phyloP scores from a whole-genome alignment of 805 yeast species.

The Spathaspora boniae region DNA sequence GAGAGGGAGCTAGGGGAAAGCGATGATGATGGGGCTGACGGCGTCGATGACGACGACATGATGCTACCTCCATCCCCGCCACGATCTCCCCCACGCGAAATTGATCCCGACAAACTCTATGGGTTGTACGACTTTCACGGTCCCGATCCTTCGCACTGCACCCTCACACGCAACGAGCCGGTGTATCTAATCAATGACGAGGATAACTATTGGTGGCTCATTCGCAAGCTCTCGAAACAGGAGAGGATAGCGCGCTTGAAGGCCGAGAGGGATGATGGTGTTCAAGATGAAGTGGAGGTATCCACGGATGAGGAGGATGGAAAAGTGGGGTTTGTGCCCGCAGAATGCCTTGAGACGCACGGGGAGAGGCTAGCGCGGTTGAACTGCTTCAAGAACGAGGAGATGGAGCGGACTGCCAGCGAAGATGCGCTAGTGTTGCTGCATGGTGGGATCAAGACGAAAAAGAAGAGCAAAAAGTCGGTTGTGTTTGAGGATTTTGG shows the following conservation, averaged over 20 bases:
- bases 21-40: slow-evolving; percentile 20
- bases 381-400: slow-evolving; percentile 90
- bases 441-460: too few species aligned
- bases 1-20: too few species aligned
- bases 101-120: slow-evolving; percentile 79
- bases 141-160: slow-evolving; percentile 90
- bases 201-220: slow-evolving; percentile 97
- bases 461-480: slow-evolving; percentile 22
- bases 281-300: slow-evolving; percentile 16
- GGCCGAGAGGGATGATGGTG: slow-evolving; percentile 9
- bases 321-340: slow-evolving; percentile 92
- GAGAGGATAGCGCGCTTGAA: slow-evolving; percentile 28
- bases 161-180: slow-evolving; percentile 74
- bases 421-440: background rate
- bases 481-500: slow-evolving; percentile 39
- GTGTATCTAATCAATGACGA: slow-evolving; percentile 80
- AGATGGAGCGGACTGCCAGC: slow-evolving; percentile 36
- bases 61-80: slow-evolving; percentile 60
- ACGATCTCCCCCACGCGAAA: slow-evolving; percentile 72
- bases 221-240: slow-evolving; percentile 40
- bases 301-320: slow-evolving; percentile 47
- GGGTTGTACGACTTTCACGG: slow-evolving; percentile 87
- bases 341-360: slow-evolving; percentile 89
- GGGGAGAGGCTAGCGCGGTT: slow-evolving; percentile 87
- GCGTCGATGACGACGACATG: slow-evolving; percentile 40